Base-by-base conservation (phyloP, 352 stramenopile genomes). In the Phytophthora multivora region DNA sequence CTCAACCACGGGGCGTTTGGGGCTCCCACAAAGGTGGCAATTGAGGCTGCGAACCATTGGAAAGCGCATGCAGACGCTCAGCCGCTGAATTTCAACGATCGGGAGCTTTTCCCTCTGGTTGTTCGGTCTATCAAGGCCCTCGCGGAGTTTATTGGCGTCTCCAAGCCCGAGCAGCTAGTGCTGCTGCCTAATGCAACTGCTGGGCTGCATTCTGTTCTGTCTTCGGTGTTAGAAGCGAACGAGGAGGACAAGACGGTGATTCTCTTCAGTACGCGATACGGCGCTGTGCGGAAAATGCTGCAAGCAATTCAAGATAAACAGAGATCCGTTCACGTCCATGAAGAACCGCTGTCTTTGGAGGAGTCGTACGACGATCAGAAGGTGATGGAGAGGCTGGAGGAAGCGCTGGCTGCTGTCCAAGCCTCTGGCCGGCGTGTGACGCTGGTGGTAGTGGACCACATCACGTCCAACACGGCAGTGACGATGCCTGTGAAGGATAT, bases 1-100 rank as follows among this genome's bases (percentile, higher is more conserved):
- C 58, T 98, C 8, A 98, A 98, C 72, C 96, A 98, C 66, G 94
- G 94, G 30, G 93, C 94, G 1, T 98, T 98, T 62, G 94, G 94
- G 8, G 86, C 84, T 0, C 69, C 92, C 0, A 84, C 93, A 3
- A 66, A 66, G 23, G 79, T 87, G 19, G 91, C 90, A 11, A 75
- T 77, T 35, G 54, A 82, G 23, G 84, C 92, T 2, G 88, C 89
- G 2, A 41, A 66, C 10, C 66, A 76, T 15, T 98, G 96, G 96
- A 78, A 90, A 1, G 66, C 66, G 1, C 64, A 87, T 25, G 75
- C 90, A 0, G 93, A 98, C 71, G 64, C 63, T 4, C 93, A 98
- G 70, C 96, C 96, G 39, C 77, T 98, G 38, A 66, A 78, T 38
- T 98, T 97, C 62, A 88, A 98, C 69, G 96, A 98, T 70, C 76